Percentiles rank a stretch among this genome's conserved stretches.
Evolutionary conservation across 495 filamentous ascomycete genomes (phyloP).

Genomic region (Aspergillus homomorphus): DNA sequence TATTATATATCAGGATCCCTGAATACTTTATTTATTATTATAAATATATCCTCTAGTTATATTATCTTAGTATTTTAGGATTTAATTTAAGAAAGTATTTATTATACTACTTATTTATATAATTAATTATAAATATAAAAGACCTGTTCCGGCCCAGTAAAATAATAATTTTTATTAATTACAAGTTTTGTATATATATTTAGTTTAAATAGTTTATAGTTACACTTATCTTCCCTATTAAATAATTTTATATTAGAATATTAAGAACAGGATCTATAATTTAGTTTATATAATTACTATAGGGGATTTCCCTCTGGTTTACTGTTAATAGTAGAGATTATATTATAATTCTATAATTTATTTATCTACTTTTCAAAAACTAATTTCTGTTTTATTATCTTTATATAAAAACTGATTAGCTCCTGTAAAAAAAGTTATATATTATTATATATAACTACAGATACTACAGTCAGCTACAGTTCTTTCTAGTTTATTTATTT

Average conservation of each 20-base stretch:
- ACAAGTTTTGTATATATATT: neutral
- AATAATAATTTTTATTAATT: constrained; percentile 1
- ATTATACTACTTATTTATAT: constrained; percentile 3
- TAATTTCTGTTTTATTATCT: too few relatives aligned
- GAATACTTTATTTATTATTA: neutral
- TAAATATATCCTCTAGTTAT: neutral
- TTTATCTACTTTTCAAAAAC: too few relatives aligned
- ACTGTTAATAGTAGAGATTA: too few relatives aligned
- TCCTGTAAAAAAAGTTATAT: neutral
- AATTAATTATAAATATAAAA: constrained; percentile 1
- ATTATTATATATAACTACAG: neutral
- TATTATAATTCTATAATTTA: too few relatives aligned
- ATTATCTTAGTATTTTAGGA: neutral
- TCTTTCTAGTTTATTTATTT: constrained; percentile 5
- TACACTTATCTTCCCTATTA: neutral
- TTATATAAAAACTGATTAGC: constrained; percentile 2
- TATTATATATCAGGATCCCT: neutral
- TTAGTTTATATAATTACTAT: neutral
- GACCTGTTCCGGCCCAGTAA: neutral
- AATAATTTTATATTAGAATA: neutral
- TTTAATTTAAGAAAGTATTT: constrained; percentile 1
- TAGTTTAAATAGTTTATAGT: constrained; percentile 4
- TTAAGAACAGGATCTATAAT: neutral
- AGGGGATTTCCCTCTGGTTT: too few relatives aligned
- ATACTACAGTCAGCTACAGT: neutral